phyloP scores from a whole-genome alignment of 2,329 filamentous ascomycete genomes.

The Ophiostoma perfectum region DNA sequence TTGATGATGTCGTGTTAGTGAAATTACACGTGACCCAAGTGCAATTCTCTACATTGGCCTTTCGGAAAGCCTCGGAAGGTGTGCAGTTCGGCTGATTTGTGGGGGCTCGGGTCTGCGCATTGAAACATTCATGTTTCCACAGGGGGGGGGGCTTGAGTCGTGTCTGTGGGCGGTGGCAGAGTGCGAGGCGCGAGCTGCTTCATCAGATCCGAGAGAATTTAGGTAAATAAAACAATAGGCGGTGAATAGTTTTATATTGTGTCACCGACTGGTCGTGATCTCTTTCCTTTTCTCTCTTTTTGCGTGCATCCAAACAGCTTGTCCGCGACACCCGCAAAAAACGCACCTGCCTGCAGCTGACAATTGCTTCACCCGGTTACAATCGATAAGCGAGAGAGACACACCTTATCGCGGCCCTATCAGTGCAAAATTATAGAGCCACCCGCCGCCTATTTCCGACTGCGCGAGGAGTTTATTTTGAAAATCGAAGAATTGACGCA shows the following conservation, averaged over 20 bases:
- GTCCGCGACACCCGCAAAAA: conserved; percentile 4
- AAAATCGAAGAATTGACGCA: conserved; percentile 9
- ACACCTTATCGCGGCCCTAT: background rate
- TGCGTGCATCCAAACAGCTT: background rate
- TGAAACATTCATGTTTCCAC: background rate
- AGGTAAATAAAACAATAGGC: background rate
- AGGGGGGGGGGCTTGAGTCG: background rate
- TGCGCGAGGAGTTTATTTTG: conserved; percentile 5
- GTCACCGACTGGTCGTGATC: background rate
- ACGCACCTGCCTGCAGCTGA: background rate
- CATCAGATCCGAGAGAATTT: background rate
- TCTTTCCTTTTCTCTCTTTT: background rate
- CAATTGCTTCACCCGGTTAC: conserved; percentile 1
- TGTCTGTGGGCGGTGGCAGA: background rate
- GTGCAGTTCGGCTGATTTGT: background rate
- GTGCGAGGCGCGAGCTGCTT: background rate
- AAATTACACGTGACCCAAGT: background rate
- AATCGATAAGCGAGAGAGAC: background rate
- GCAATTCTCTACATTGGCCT: background rate
- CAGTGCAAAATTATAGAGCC: background rate
- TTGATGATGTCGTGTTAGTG: background rate
- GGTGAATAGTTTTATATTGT: background rate
- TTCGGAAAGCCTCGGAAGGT: conserved; percentile 6
- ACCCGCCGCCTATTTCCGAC: conserved; percentile 10
- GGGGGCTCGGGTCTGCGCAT: conserved; percentile 8